phyloP scores from a whole-genome alignment of 106 monocot genomes.

The Dendrobium chrysotoxum region DNA sequence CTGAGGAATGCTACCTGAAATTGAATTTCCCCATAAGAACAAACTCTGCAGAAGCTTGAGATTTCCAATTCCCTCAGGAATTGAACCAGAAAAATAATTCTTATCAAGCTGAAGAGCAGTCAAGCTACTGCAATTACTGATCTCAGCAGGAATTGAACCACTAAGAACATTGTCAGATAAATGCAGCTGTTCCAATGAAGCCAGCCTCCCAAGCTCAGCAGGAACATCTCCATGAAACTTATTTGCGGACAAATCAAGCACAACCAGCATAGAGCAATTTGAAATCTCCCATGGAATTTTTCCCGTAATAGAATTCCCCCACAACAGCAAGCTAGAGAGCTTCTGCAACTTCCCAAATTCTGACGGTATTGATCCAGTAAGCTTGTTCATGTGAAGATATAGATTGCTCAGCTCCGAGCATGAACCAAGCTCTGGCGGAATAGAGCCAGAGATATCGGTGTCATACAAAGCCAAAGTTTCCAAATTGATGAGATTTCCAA shows the following conservation, averaged over 20 bases:
- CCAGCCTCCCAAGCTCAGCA: conserved; percentile 50
- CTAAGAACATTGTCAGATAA: conserved; percentile 70
- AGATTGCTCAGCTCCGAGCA: conserved; percentile 67
- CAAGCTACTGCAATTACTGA: conserved; percentile 74
- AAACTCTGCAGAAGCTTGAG: conserved; percentile 57
- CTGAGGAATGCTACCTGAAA: conserved; percentile 56
- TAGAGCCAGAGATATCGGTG: conserved; percentile 62
- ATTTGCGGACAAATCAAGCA: conserved; percentile 81
- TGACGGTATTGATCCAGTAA: conserved; percentile 48
- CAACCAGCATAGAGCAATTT: conserved; percentile 69
- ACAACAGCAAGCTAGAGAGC: conserved; percentile 82
- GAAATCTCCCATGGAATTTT: conserved; percentile 55
- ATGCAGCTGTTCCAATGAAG: conserved; percentile 69
- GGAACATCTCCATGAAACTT: conserved; percentile 65
- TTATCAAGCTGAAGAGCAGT: conserved; percentile 78
- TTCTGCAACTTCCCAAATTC: conserved; percentile 76
- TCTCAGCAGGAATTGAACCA: conserved; percentile 44
- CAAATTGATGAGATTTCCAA: conserved; percentile 67
- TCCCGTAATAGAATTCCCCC: conserved; percentile 74
- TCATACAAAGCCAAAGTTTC: conserved; percentile 84
- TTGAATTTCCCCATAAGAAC: conserved; percentile 80
- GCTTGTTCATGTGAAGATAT: conserved; percentile 87
- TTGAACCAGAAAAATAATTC: conserved; percentile 56
- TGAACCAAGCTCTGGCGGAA: conserved; percentile 51
- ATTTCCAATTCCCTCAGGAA: conserved; percentile 45